Evolutionary conservation across 1,284 basidiomycete genomes (phyloP), one percentile per base, ranked within the genome.

Genomic region (Ceratobasidium sp.): DNA sequence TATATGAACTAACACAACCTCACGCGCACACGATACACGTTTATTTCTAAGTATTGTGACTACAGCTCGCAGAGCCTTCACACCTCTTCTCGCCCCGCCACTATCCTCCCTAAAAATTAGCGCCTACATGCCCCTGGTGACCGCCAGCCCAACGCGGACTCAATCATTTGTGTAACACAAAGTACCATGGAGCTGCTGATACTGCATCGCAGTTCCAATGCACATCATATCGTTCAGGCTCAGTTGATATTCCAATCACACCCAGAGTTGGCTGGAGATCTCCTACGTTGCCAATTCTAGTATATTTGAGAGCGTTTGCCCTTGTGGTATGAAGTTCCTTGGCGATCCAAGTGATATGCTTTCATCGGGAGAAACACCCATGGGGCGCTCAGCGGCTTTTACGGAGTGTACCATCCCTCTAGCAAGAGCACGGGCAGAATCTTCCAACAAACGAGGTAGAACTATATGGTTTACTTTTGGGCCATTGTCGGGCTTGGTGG

Each of bases 111-210:
- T 11, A 64, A 74, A 74, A 24, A 54, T 53, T 8, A 41, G 48
- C 48, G 24, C 36, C n/a, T 74, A 65, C n/a, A 74, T 24, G 15
- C 15, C 44, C 27, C 33, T 48, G 19, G 27, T 31, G 4, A 65
- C 45, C 14, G 36, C 27, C 22, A n/a, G 47, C 11, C 72, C 60
- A 27, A 54, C 59, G 15, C 24, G 24, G 19, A 22, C 60, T 59
- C 60, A 31, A 73, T 73, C 22, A 47, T 29, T 48, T 51, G 64
- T n/a, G 54, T 64, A 53, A 9, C 53, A 27, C 36, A 54, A 36
- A n/a, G 41, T 31, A 33, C 6, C 51, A 29, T 41, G 57, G 47
- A 65, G 27, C 9, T n/a, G 60, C 9, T n/a, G 14, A 45, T 51
- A 50, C 33, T 62, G 48, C 2, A 63, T 17, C 31, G 41, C 22